Base-by-base conservation (phyloP, 2,329 filamentous ascomycete genomes). In the Colletotrichum aenigma region DNA sequence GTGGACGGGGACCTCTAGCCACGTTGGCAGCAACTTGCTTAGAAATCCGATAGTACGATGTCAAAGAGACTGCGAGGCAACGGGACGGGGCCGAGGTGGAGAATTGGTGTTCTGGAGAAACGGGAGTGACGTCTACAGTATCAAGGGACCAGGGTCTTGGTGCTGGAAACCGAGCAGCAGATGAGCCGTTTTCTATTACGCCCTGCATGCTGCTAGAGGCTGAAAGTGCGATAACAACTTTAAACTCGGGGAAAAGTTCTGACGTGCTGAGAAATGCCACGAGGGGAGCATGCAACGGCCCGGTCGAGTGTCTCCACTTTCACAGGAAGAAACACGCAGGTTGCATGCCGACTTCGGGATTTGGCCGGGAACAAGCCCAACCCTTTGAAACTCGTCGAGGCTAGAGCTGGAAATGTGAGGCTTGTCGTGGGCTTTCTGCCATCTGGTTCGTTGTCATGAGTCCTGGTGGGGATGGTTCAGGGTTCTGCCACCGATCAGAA, bases 201-300 rank as follows among this genome's bases (percentile, higher is more conserved):
- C 43, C 43, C 43, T 52, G 21, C 43, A 13, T 52, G 24, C 55
- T 21, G 7, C 18, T 24, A 18, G 24, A 64, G 30, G 32, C 34
- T 30, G 61, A 21, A 68, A 55, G 36, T 9, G 21, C 16, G 15
- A 34, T 12, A 13, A 7, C 43, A 75, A 65, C 58, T 32, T 72
- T 68, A 75, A 75, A 36, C 30, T 65, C 70, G 56, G 70, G 48
- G 64, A 28, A 64, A 68, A 68, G 70, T 68, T 75, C 64, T 65
- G 64, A 68, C 70, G 43, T 75, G 70, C 70, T 73, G 73, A 75
- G 56, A 65, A 75, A 73, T 68, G 73, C 70, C 64, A 75, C 70
- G 70, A 75, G 73, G 73, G 18, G 15, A 38, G 18, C 56, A 65
- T 58, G 34, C 61, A 43, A 32, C 62, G 55, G 62, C 55, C 69